A percentile compares a stretch with the other conserved stretches of the same genome.
phyloP scores from a whole-genome alignment of 2,329 filamentous ascomycete species.

The Botrytis byssoidea region DNA sequence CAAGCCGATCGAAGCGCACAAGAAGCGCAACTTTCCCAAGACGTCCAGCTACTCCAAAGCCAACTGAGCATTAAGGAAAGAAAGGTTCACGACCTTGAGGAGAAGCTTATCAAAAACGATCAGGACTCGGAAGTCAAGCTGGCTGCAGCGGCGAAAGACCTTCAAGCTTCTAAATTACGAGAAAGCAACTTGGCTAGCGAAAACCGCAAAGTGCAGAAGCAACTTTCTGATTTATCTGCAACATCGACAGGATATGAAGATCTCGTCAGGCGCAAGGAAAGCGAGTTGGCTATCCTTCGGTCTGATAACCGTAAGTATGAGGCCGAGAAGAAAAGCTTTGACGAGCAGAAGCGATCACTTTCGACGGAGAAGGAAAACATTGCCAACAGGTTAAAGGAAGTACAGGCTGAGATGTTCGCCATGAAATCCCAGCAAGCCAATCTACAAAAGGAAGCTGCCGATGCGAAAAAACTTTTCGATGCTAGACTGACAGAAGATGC shows the following conservation, averaged over 20 bases:
- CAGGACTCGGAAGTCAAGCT: constrained; percentile 88
- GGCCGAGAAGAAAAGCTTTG: constrained; percentile 73
- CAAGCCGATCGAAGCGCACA: constrained; percentile 73
- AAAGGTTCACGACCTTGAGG: constrained; percentile 84
- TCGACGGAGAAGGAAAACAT: constrained; percentile 76
- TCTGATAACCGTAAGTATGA: constrained; percentile 82
- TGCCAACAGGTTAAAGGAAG: constrained; percentile 71
- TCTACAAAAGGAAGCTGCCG: constrained; percentile 82
- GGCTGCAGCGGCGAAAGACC: constrained; percentile 72
- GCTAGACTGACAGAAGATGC: constrained; percentile 87
- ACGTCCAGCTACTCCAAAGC: constrained; percentile 88
- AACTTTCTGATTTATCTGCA: constrained; percentile 81
- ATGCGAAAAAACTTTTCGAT: constrained; percentile 83
- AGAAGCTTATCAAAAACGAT: constrained; percentile 77
- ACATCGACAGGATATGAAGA: constrained; percentile 96
- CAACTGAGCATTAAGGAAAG: constrained; percentile 86
- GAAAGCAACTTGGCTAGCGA: constrained; percentile 77
- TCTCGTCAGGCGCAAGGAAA: constrained; percentile 88
- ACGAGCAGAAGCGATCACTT: constrained; percentile 73
- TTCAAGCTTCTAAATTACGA: constrained; percentile 69
- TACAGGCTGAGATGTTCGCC: constrained; percentile 83
- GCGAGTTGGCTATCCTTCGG: constrained; percentile 81
- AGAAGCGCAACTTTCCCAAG: constrained; percentile 74
- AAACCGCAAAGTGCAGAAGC: constrained; percentile 77
- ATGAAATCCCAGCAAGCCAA: constrained; percentile 82